Percentiles rank a stretch among this genome's conserved stretches.
Evolutionary conservation across 164 flowering plant genomes (phyloP).

Genomic region (Tetrastigma voinierianum): DNA sequence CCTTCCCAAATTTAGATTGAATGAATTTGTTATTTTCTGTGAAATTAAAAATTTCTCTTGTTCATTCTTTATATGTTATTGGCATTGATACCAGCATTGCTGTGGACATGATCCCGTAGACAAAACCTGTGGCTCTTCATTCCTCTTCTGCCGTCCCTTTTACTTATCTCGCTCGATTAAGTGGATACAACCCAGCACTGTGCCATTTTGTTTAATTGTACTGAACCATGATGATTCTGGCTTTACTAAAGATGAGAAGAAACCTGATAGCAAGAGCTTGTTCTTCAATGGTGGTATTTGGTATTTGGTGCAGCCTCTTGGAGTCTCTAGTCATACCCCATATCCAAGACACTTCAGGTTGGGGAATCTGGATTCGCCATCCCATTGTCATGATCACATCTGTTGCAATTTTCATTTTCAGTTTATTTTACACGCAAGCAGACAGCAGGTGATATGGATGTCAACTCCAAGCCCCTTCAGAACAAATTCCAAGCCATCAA

Average conservation of each 20-base stretch:
- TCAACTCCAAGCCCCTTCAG: constrained; percentile 12
- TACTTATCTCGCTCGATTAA: constrained; percentile 76
- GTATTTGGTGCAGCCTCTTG: constrained; percentile 82
- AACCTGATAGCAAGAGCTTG: constrained; percentile 39
- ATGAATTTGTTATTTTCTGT: too few relatives aligned
- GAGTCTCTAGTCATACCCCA: constrained; percentile 84
- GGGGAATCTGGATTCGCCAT: constrained; percentile 95
- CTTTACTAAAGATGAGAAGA: constrained; percentile 25
- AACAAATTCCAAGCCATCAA: constrained; percentile 28
- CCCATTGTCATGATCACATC: constrained; percentile 65
- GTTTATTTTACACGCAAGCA: constrained; percentile 44
- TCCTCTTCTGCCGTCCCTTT: constrained; percentile 70
- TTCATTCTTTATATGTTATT: constrained; percentile 57
- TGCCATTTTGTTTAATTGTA: too few relatives aligned
- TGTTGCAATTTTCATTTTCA: constrained; percentile 49
- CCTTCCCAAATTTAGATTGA: too few relatives aligned
- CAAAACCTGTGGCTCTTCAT: constrained; percentile 34
- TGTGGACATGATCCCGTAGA: constrained; percentile 36
- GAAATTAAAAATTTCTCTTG: not conserved
- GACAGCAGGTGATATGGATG: constrained; percentile 14
- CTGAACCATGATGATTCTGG: too few relatives aligned
- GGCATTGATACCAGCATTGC: constrained; percentile 69
- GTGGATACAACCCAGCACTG: constrained; percentile 88
- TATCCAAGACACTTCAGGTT: constrained; percentile 82
- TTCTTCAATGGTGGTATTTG: constrained; percentile 98